Base-by-base conservation (phyloP, 345 rosid genomes). In the Adansonia digitata region DNA sequence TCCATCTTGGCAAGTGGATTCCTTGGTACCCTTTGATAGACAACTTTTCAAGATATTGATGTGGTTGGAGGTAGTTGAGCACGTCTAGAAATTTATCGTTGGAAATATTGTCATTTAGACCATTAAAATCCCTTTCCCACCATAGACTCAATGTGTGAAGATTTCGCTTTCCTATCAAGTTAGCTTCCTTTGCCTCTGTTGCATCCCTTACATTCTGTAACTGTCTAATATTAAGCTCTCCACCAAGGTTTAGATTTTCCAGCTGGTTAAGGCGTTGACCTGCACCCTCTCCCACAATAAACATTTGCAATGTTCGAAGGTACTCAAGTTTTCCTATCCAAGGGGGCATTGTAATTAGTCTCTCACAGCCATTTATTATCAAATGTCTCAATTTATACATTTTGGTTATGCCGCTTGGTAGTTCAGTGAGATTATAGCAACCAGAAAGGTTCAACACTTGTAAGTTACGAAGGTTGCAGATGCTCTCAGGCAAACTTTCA, bases 271-370 rank as follows among this genome's bases (percentile, higher is more conserved):
- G 75, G 59, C 11, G 22, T 73, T 26, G 63, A 37, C 48, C 48
- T 35, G 2, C 63, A 17, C 27, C 53, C 7, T 9, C 48, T 72
- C 78, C 79, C 20, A 81, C 77, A 43, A 81, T 45, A 70, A 78
- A 66, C 43, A 56, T 2, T 6, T 81, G 75, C 77, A 78, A 45
- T 17, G 79, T 81, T 6, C 34, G 74, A 26, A 81, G 82, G 37
- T 52, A n/a, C 5, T 27, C 1, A 5, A 78, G 62, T 49, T 27
- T 66, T 42, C 79, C 77, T 2, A 75, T 71, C 17, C 22, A 42
- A 4, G 66, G 39, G 11, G 79, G 81, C 40, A 75, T 34, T 24
- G 7, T 24, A 2, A 59, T 35, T 11, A 78, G 70, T 56, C 74
- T 40, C 14, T 52, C 59, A 72, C 81, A 78, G 39, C 75, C 79